Base-by-base conservation (phyloP, 1,284 basidiomycete species). In the Agaricales sp. region DNA sequence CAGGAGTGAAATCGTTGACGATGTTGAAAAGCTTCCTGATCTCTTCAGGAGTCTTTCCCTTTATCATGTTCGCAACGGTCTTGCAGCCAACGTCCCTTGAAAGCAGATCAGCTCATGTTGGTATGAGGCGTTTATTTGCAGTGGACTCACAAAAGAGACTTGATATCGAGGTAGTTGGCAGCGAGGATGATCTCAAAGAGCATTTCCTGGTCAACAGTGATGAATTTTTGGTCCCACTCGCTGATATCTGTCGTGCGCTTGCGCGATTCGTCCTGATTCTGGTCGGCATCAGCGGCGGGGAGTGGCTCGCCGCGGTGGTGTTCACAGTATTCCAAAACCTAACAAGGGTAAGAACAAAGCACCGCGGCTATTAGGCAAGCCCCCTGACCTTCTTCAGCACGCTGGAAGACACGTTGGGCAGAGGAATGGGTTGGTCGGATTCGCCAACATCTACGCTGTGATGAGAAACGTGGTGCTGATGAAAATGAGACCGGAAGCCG, bases 61-160 rank as follows among this genome's bases (percentile, higher is more conserved):
- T 96, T 75, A 96, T 96, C 96, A 99, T 99, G 78, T 99, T 98
- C 22, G 96, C 96, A 6, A 99, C 96, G 13, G 95, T 99, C 79
- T 99, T 98, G 82, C 96, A 99, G 1, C 96, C 96, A 53, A 99
- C 93, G 63, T 99, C 96, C 57, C 92, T 95, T 60, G 46, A 46
- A 21, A 46, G 21, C 24, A 11, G 25, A 48, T 35, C 51, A 39
- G 49, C 43, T 53, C 38, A 46, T 13, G 49, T n/a, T 6, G 12
- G 4, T 37, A 46, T 39, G 39, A 47, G 43, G 43, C 22, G 19
- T 43, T 50, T 44, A 35, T 44, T 6, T 22, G 43, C 43, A 13
- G 43, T 14, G 22, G 21, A 74, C 87, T 59, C 58, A 95, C 93
- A 99, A 82, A 44, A 99, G 79, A 30, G 94, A 88, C 75, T 99